phyloP scores from a whole-genome alignment of 169 alveolate species.

The Cryptosporidium ryanae region DNA sequence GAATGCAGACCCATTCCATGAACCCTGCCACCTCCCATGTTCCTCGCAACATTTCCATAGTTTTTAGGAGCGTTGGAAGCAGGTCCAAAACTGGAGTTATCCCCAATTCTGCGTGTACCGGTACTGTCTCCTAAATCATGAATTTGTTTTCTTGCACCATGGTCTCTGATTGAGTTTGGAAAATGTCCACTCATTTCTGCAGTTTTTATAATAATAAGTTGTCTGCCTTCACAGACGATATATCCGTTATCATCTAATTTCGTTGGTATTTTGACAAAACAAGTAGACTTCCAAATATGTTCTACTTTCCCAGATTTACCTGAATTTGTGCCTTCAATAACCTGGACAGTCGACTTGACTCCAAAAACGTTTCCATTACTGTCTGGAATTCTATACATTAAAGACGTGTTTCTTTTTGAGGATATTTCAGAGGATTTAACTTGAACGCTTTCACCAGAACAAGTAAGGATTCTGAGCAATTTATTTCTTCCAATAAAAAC shows the following conservation, averaged over 20 bases:
- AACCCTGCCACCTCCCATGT: constrained; percentile 16
- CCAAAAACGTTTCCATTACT: constrained; percentile 60
- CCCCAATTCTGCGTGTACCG: too few species aligned
- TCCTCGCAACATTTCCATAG: background rate
- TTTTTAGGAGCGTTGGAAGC: background rate
- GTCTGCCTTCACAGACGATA: constrained; percentile 51
- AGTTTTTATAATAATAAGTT: constrained; percentile 23
- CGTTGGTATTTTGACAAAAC: constrained; percentile 56
- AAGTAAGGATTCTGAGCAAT: constrained; percentile 78
- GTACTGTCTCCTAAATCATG: background rate
- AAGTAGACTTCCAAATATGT: constrained; percentile 71
- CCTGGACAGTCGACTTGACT: constrained; percentile 55
- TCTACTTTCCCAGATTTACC: constrained; percentile 71
- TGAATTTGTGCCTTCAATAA: constrained; percentile 35
- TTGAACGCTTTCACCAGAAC: constrained; percentile 38
- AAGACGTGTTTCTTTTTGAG: constrained; percentile 58
- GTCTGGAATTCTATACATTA: constrained; percentile 60
- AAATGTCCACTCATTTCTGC: constrained; percentile 7
- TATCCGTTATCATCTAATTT: constrained; percentile 67
- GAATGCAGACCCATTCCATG: constrained; percentile 57
- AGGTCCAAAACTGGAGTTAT: background rate
- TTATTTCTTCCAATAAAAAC: constrained; percentile 82
- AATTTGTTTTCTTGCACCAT: background rate
- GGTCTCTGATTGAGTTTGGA: background rate
- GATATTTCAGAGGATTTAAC: constrained; percentile 68